phyloP scores from a whole-genome alignment of 371 early-diverging fungal genomes.

The Sporodiniella umbellata region DNA sequence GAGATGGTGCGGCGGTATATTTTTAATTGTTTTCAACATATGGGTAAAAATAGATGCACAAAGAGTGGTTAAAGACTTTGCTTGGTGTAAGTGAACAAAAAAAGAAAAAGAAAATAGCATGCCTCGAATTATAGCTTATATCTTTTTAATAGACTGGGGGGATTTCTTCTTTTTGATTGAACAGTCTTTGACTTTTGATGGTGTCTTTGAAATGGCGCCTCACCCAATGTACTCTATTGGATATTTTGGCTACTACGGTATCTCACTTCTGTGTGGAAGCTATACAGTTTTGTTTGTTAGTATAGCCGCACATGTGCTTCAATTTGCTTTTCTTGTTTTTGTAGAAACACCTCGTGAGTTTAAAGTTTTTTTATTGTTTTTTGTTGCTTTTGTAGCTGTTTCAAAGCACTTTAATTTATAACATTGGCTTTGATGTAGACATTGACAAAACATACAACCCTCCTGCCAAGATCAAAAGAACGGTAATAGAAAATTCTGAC shows the following conservation, averaged over 20 bases:
- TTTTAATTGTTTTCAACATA: slow-evolving; percentile 84
- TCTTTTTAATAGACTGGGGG: slow-evolving; percentile 79
- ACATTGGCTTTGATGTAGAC: slow-evolving; percentile 38
- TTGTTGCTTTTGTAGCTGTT: too few species aligned
- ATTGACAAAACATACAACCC: slow-evolving; percentile 90
- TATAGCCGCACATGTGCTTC: slow-evolving; percentile 84
- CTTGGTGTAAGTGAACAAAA: slow-evolving; percentile 80
- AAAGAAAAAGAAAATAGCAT: slow-evolving; percentile 1
- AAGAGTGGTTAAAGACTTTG: slow-evolving; percentile 94
- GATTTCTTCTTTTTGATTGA: slow-evolving; percentile 96
- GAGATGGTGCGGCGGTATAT: slow-evolving; percentile 73
- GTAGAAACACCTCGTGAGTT: slow-evolving; percentile 93
- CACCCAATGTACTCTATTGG: slow-evolving; percentile 99
- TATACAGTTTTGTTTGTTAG: slow-evolving; percentile 89
- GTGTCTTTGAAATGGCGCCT: slow-evolving; percentile 95
- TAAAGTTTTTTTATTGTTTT: not conserved
- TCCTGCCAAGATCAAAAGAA: slow-evolving; percentile 24
- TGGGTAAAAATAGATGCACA: slow-evolving; percentile 97
- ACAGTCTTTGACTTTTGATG: slow-evolving; percentile 85
- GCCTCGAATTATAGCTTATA: not conserved
- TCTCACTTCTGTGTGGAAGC: slow-evolving; percentile 79
- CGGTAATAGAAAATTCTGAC: not conserved
- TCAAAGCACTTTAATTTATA: too few species aligned
- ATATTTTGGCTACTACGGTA: slow-evolving; percentile 93
- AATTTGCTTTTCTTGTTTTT: slow-evolving; percentile 82